Conservation (phyloP, 371 early-diverging fungal species). For the Polyrhizophydium stewartii region DNA sequence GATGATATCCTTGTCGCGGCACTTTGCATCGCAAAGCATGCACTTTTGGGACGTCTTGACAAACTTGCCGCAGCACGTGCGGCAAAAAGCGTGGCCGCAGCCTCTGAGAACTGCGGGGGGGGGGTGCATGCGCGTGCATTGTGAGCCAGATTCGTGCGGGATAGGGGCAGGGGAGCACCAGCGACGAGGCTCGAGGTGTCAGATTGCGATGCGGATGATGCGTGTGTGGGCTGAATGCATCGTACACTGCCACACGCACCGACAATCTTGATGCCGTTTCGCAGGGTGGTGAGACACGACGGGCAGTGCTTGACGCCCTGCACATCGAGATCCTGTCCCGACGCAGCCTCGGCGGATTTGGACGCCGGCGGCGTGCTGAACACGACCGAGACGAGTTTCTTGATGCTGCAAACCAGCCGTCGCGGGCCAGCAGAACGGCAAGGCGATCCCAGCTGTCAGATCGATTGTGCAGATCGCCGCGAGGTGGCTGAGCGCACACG, state of each 20-base stretch:
- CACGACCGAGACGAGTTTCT: conserved; percentile 67
- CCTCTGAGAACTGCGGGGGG: conserved; percentile 54
- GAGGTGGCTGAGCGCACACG: too few relatives aligned
- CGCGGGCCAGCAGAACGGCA: too few relatives aligned
- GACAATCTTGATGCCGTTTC: conserved; percentile 68
- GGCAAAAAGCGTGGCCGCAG: conserved; percentile 90
- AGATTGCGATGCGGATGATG: background rate
- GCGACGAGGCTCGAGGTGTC: background rate
- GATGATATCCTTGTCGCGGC: conserved; percentile 68
- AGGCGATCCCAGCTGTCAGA: too few relatives aligned
- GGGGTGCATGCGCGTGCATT: background rate
- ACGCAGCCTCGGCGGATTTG: background rate
- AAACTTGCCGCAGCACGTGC: conserved; percentile 72
- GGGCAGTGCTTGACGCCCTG: conserved; percentile 56
- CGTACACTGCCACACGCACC: conserved; percentile 35
- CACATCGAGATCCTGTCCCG: background rate
- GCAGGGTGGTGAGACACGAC: conserved; percentile 75
- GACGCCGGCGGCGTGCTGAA: too few relatives aligned
- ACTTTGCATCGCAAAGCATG: conserved; percentile 73
- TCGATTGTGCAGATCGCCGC: too few relatives aligned
- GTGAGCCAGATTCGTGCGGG: background rate
- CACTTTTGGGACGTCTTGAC: conserved; percentile 69
- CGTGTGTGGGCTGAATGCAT: background rate
- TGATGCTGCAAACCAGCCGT: too few relatives aligned
- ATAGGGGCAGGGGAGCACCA: background rate